Evolutionary conservation across 2,329 filamentous ascomycete species (phyloP).

Genomic region (Colletotrichum phormii): DNA sequence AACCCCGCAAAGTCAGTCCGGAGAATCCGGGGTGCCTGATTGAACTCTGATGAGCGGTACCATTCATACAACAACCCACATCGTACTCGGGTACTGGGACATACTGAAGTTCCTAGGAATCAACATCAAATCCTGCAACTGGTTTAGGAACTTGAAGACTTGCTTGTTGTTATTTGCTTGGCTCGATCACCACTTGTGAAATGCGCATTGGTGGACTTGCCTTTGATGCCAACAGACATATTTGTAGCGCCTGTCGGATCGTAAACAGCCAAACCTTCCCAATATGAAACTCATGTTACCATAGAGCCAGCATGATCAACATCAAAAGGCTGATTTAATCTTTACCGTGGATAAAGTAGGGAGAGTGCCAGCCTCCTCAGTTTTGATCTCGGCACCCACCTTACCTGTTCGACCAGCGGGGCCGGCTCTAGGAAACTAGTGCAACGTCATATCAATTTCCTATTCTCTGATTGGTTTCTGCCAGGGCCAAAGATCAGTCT

Average conservation of each 20-base stretch:
- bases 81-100: too few species aligned
- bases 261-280: neutral
- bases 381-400: slow-evolving; percentile 26
- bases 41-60: too few species aligned
- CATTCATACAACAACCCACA: too few species aligned
- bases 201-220: neutral
- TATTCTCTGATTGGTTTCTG: neutral
- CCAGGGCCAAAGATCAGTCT: neutral
- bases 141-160: neutral
- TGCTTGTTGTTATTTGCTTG: neutral
- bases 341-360: neutral
- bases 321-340: neutral
- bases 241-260: too few species aligned
- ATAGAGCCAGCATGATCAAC: neutral
- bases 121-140: neutral
- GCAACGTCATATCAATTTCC: neutral
- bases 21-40: neutral
- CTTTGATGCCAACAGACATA: neutral
- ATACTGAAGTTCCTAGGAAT: neutral
- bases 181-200: neutral
- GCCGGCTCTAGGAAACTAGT: slow-evolving; percentile 2
- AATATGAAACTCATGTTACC: neutral
- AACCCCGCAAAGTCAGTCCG: neutral
- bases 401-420: neutral
- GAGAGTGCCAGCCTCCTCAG: neutral